These are phyloP conservation scores for Sutorius eximius DNA, from an alignment of 1,284 basidiomycete species.

Conservation along the genomic window DNA sequence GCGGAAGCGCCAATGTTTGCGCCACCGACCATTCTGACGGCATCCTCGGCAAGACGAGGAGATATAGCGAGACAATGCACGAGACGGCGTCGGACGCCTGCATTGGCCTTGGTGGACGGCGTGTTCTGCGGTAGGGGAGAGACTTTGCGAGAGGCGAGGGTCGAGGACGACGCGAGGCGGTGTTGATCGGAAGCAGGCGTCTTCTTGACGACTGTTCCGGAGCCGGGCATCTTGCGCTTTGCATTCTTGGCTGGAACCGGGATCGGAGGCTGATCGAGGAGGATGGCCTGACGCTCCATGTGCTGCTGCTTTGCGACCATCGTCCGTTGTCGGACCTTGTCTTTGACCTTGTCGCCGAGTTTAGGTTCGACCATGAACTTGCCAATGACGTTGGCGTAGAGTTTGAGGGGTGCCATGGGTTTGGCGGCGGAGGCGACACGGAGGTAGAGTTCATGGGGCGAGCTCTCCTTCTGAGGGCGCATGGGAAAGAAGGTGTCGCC, in stretches of 20 bases:
- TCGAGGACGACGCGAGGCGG: slow-evolving; percentile 25
- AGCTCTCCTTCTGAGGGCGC: slow-evolving; percentile 49
- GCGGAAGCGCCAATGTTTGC: slow-evolving; percentile 33
- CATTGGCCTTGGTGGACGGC: slow-evolving; percentile 14
- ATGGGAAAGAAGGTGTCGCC: slow-evolving; percentile 63
- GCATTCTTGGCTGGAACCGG: slow-evolving; percentile 20
- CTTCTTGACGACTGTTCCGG: slow-evolving; percentile 35
- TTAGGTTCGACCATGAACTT: slow-evolving; percentile 64
- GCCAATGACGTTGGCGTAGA: slow-evolving; percentile 68
- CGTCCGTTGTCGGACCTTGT: slow-evolving; percentile 56
- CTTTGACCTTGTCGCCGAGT: slow-evolving; percentile 50
- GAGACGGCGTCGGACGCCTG: slow-evolving; percentile 45
- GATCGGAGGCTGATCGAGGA: slow-evolving; percentile 45
- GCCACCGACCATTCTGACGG: slow-evolving; percentile 44
- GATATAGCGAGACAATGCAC: slow-evolving; percentile 55
- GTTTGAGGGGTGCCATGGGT: slow-evolving; percentile 62
- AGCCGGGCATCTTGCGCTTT: slow-evolving; percentile 37
- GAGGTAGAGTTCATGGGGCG: slow-evolving; percentile 69
- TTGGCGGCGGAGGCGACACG: slow-evolving; percentile 55
- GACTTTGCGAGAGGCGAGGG: slow-evolving; percentile 27
- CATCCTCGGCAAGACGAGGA: slow-evolving; percentile 45
- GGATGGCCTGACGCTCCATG: slow-evolving; percentile 49
- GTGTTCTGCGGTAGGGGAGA: slow-evolving; percentile 30
- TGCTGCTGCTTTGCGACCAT: slow-evolving; percentile 57
- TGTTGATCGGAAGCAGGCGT: slow-evolving; percentile 36